Evolutionary conservation across 2,329 filamentous ascomycete species (phyloP), one percentile per base, ranked within the genome.

Genomic region (Fusarium tuaranense): DNA sequence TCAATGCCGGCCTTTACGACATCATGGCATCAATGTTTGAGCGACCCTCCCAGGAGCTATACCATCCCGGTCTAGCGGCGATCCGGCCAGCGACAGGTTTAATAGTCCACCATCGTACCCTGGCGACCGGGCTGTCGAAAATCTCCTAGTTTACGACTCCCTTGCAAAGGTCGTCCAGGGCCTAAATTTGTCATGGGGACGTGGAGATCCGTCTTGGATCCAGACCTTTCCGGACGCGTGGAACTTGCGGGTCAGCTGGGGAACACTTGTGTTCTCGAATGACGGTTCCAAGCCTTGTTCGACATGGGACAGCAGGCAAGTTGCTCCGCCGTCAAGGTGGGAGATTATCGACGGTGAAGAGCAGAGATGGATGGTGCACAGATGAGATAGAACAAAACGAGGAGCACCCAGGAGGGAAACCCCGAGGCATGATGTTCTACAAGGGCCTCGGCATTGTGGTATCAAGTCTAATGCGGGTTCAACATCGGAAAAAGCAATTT

Each of bases 61-160:
- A 13, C 63, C 63, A 13, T 39, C 63, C 32, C 30, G 30, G 55
- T 62, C 65, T 60, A 70, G 72, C 63, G 72, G 59, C 69, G 64
- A 36, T 55, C 25, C 51, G 44, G 64, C 14, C 74, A 62, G 44
- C 65, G 55, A 69, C 32, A 46, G 25, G 57, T 32, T 48, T 60
- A 16, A 39, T 68, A 41, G 22, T 22, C 53, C 57, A n/a, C 39
- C 10, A 6, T 32, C 59, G 27, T 46, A 36, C 68, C 68, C 61
- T 32, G 48, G 48, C 27, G 30, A n/a, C 48, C 59, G 12, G 20
- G 30, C 20, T 48, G 34, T 41, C 34, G 61, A 55, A 25, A 51
- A 36, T 55, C 30, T 60, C 22, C 34, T 51, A 25, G 53, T 41
- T 18, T 34, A 48, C 57, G 25, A 20, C 22, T 38, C n/a, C 53